Conservation (phyloP, 345 rosid species). For the Adansonia digitata region DNA sequence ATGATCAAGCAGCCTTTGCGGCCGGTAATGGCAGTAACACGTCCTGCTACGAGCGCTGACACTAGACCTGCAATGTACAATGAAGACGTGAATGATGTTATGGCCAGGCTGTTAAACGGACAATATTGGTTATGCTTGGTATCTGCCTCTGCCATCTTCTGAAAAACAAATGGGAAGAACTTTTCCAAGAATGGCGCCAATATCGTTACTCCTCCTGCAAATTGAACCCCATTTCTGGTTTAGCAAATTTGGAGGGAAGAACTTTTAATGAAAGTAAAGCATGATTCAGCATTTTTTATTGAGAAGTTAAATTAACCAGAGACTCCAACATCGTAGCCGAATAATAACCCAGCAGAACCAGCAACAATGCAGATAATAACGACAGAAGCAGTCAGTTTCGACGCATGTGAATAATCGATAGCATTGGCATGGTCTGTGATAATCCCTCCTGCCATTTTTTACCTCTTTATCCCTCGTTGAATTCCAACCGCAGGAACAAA, state of each 20-base stretch:
- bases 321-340: constrained; percentile 30
- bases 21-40: constrained; percentile 23
- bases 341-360: constrained; percentile 28
- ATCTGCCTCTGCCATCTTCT: background rate
- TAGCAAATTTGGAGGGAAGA: too few species aligned
- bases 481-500: too few species aligned
- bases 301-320: background rate
- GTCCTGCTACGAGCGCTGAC: constrained; percentile 29
- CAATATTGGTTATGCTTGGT: constrained; percentile 22
- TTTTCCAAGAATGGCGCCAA: constrained; percentile 26
- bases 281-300: too few species aligned
- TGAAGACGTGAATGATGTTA: constrained; percentile 29
- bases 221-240: background rate
- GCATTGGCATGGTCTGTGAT: background rate
- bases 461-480: background rate
- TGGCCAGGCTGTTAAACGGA: constrained; percentile 19
- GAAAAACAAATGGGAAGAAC: constrained; percentile 28
- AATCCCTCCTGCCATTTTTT: background rate
- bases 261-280: too few species aligned
- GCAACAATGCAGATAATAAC: constrained; percentile 20
- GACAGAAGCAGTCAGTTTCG: constrained; percentile 1
- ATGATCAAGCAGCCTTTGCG: constrained; percentile 26
- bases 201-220: constrained; percentile 24
- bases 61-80: constrained; percentile 37
- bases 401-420: background rate